Base-by-base conservation (phyloP, 106 monocot genomes). In the Triglochin maritima region DNA sequence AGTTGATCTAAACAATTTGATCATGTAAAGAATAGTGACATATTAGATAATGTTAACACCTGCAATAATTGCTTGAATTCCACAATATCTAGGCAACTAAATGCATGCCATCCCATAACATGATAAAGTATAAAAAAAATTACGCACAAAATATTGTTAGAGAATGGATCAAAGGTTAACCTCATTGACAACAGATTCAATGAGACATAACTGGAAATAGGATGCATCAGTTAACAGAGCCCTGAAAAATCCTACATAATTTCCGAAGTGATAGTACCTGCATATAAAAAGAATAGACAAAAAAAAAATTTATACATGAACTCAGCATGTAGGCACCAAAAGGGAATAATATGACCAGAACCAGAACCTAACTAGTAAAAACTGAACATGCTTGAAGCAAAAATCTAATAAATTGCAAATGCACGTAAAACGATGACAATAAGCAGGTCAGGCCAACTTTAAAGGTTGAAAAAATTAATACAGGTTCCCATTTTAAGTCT, bases 181-280 rank as follows among this genome's bases (percentile, higher is more conserved):
- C 98, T 98, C 98, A 78, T 89, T 77, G 46, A 98, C 77, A 82
- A 92, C 69, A 75, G 92, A 86, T 79, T 92, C 88, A 50, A 89
- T 46, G 54, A 98, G 82, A 68, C 74, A 79, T 57, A 86, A 73
- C 75, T 98, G 92, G 49, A 92, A 71, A 62, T 81, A 62, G 6
- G 98, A 84, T 59, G 83, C 83, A 46, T 77, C 82, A 53, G 73
- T 56, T 72, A 83, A 73, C 49, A 80, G 41, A 7, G 61, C 71
- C 65, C 65, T 72, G 78, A 98, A 98, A 72, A 98, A 98, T 48
- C 68, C 74, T 52, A 82, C 88, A 66, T 88, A 98, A 73, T 98
- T 81, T 15, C 88, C 98, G 76, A 89, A 57, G 54, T 82, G 74
- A 46, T 73, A 88, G 69, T 77, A 84, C 68, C 98, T 89, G 75